Evolutionary conservation across 2,329 filamentous ascomycete genomes (phyloP), one percentile per base, ranked within the genome.

Genomic region (Chaetomium sp.): DNA sequence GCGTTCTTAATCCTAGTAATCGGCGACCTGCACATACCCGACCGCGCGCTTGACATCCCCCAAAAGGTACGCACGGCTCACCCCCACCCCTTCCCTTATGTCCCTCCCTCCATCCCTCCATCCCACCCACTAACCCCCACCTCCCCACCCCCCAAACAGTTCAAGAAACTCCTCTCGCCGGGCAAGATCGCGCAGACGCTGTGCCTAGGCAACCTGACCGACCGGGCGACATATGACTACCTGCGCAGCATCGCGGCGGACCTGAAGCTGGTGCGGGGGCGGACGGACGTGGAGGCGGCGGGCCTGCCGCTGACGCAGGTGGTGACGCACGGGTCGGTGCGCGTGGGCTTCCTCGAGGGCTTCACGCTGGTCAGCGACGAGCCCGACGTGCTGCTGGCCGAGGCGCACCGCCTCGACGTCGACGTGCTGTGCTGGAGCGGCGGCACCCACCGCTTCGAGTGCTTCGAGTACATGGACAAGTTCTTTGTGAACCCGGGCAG

Each of bases 21-120:
- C 72, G 92, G 92, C 77, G 93, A 97, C 81, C 87, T 97, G 62
- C 93, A 96, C 81, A 96, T 97, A 79, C 93, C 93, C 73, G 93
- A 97, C 79, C 85, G 93, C 76, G 93, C 92, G 72, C 88, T 95
- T 69, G 93, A 96, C 78, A 93, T 97, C 74, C 93, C 93, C 65
- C 84, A 90, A 77, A 96, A 96, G 88, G 92, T 93, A 83, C 70
- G 69, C 21, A 42, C 29, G 29, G 60, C 49, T 3, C 9, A 23
- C n/a, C 19, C 54, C 21, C 35, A 45, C 23, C 38, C 54, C 42
- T 21, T 54, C 57, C 42, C 27, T 19, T 31, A n/a, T n/a, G n/a
- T n/a, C 29, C 25, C 31, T 6, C 50, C 68, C n/a, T 9, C 49
- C 29, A 42, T 23, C 38, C 23, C 53, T 60, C 42, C 33, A 45